Base-by-base conservation (phyloP, 1,284 basidiomycete genomes). In the Cryptococcus wingfieldii region DNA sequence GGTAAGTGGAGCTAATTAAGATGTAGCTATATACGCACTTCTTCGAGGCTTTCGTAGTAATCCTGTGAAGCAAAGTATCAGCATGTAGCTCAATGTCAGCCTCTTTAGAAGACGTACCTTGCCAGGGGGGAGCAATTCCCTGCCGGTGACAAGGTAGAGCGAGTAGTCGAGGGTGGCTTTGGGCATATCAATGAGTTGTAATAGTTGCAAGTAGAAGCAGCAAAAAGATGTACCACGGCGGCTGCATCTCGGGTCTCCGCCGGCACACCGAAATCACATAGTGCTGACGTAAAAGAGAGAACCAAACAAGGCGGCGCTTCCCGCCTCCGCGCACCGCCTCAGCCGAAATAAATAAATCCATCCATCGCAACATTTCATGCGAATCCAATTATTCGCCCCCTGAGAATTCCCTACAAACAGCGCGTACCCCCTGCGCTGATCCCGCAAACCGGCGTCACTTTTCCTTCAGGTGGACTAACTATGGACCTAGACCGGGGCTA, bases 91-190 rank as follows among this genome's bases (percentile, higher is more conserved):
- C 9, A 38, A 47, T 46, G 44, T 16, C 46, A 34, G 3, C 8
- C 16, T 3, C 6, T 13, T 23, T 5, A 47, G 12, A 27, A 5
- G 47, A 67, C 71, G 38, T 65, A 87, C 89, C 80, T 87, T 90
- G 65, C 86, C 87, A n/a, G 81, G 79, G 2, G 90, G 89, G 5
- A 95, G 80, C 0, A 92, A 78, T 47, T 87, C 83, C 57, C 92
- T 80, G 16, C 88, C 88, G 2, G 91, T 94, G 13, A 96, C 90
- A 45, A 96, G 82, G 76, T 93, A 93, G 13, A 93, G 72, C 1
- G 87, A 86, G 75, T 89, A 89, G 73, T 93, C 87, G 53, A 88
- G 61, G 10, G 59, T 50, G 9, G 50, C 46, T 55, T 66, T 66
- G 38, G 46, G 49, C 78, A 77, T 67, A 7, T 23, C 4, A 2